phyloP scores from a whole-genome alignment of 345 rosid genomes.

The Mangifera indica region DNA sequence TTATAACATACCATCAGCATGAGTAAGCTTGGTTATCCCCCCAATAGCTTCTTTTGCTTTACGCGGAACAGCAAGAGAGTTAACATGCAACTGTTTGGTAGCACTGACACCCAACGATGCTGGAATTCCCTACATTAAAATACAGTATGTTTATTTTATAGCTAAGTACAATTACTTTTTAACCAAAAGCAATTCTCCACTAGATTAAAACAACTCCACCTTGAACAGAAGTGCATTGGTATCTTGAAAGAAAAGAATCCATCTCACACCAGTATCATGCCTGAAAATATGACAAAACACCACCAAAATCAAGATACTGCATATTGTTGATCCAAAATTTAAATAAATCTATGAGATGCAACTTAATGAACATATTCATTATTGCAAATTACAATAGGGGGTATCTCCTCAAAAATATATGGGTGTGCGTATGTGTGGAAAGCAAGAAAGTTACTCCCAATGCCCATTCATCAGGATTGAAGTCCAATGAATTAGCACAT shows the following conservation, averaged over 20 bases:
- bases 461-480: background rate
- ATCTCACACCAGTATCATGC: constrained; percentile 68
- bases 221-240: constrained; percentile 98
- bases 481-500: background rate
- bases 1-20: constrained; percentile 64
- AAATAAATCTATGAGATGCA: background rate
- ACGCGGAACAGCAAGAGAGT: constrained; percentile 97
- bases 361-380: background rate
- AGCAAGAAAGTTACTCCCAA: background rate
- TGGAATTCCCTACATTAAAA: constrained; percentile 76
- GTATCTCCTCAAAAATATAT: background rate
- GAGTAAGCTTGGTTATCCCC: constrained; percentile 88
- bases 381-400: background rate
- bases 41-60: constrained; percentile 99
- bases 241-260: constrained; percentile 98
- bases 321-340: constrained; percentile 4
- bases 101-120: constrained; percentile 92
- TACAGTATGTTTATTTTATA: constrained; percentile 9
- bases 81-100: constrained; percentile 77
- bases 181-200: background rate
- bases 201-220: constrained; percentile 40
- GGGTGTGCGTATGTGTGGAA: background rate
- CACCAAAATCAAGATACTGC: background rate
- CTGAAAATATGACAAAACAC: constrained; percentile 38
- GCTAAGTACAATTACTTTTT: constrained; percentile 3